Base-by-base conservation (phyloP, 2,329 filamentous ascomycete species). In the Anthostomella pinea region DNA sequence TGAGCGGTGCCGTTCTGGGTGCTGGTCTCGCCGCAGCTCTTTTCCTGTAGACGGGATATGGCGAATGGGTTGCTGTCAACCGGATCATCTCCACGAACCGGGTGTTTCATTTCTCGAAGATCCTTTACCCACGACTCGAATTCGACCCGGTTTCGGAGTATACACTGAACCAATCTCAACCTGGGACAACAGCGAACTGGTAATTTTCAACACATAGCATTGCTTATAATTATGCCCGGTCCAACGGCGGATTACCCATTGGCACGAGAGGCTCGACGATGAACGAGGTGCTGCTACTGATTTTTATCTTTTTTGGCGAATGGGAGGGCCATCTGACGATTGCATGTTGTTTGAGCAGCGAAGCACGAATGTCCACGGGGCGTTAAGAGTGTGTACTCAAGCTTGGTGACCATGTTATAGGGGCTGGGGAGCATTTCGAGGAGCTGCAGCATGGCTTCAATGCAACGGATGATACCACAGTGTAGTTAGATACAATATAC, bases 151-250 rank as follows among this genome's bases (percentile, higher is more conserved):
- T 36, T 47, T 45, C 30, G 26, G 11, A 30, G 23, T 38, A 36
- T 40, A 40, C 38, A 38, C 35, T 36, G 21, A 33, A 26, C 33
- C 22, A 23, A 35, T 29, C 13, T 29, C 14, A 43, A n/a, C n/a
- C n/a, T n/a, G n/a, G n/a, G n/a, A n/a, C n/a, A 39, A 36, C 6
- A 13, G 30, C 33, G 39, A 34, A 39, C 35, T 36, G 28, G 24
- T 33, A 25, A 6, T 36, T 37, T 29, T 26, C 33, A 21, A 24
- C 22, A 26, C 39, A 52, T 49, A 50, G 7, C 45, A 39, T 40
- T 43, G 30, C 43, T 54, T 49, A 48, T 57, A 57, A 57, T 56
- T 33, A 49, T n/a, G n/a, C n/a, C n/a, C 53, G 50, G 46, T 51
- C 56, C 46, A 36, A 39, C 39, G 28, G 30, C n/a, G 24, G 15